Base-by-base conservation (phyloP, 306 rosid species). In the Vigna trinervia region DNA sequence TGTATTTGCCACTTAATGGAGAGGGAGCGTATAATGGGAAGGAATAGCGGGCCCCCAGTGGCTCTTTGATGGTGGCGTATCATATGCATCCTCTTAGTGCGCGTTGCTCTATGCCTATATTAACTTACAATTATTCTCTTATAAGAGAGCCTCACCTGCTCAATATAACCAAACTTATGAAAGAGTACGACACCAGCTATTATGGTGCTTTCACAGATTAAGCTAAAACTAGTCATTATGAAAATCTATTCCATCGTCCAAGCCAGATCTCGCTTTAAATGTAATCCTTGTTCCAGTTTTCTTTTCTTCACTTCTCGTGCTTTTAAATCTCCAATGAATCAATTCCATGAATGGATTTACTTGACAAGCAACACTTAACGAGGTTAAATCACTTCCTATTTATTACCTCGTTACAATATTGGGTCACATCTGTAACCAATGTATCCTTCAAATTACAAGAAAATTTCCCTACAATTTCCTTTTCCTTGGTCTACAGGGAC, bases 281-380 rank as follows among this genome's bases (percentile, higher is more conserved):
- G 20, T 41, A 28, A 46, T 12, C 65, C 70, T 48, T 39, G 73
- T 41, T 79, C 20, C 15, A 39, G 41, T 23, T 41, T 67, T 67
- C 36, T 32, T 81, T 69, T 59, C 74, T 54, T 64, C 11, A 48
- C 45, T 50, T 13, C 64, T 78, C n/a, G 46, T 46, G 12, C 5
- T 17, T 39, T 26, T 4, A 50, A 20, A 67, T 70, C 61, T 83
- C 74, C 82, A 78, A 70, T 69, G 88, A 81, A 87, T 80, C 80
- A 77, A 86, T 85, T 83, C 91, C 84, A 43, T 76, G 11, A 59
- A 34, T 22, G 80, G 84, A 81, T 50, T 26, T 34, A 70, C 61
- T 57, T 80, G 43, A 71, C 69, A 58, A 10, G 84, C 48, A 79
- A 73, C 81, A 75, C 68, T 62, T 66, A 45, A 72, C 12, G 61